A percentile compares a stretch with the other conserved stretches of the same genome.
Conservation (phyloP, 495 filamentous ascomycete genomes). For the Coniosporium apollinis region DNA sequence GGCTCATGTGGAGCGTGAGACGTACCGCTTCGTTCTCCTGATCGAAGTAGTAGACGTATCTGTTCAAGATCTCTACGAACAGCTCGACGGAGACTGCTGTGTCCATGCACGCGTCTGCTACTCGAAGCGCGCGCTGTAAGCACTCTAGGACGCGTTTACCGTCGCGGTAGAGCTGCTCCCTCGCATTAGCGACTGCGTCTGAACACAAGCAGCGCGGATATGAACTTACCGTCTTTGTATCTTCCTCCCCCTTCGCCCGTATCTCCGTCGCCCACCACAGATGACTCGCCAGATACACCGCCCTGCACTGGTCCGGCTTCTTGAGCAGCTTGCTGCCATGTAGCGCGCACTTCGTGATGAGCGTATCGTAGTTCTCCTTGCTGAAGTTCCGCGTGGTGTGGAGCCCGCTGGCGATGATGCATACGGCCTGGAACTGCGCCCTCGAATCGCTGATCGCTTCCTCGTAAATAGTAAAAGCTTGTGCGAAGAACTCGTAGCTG, state of each 20-base stretch:
- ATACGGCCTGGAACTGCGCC: slow-evolving; percentile 95
- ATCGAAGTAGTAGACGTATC: slow-evolving; percentile 98
- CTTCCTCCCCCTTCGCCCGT: slow-evolving; percentile 61
- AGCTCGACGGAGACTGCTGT: slow-evolving; percentile 94
- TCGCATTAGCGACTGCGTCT: slow-evolving; percentile 10
- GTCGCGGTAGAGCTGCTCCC: slow-evolving; percentile 82
- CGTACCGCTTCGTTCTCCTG: slow-evolving; percentile 92
- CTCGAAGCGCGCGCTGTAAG: slow-evolving; percentile 82
- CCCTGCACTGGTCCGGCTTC: slow-evolving; percentile 94
- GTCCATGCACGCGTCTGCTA: slow-evolving; percentile 98
- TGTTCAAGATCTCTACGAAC: slow-evolving; percentile 94
- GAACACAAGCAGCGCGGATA: background rate
- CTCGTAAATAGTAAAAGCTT: slow-evolving; percentile 96
- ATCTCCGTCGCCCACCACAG: slow-evolving; percentile 96
- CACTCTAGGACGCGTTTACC: slow-evolving; percentile 95
- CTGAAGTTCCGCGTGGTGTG: slow-evolving; percentile 75
- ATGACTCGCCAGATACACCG: slow-evolving; percentile 89
- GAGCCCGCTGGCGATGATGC: slow-evolving; percentile 76
- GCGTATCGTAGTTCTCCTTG: slow-evolving; percentile 93
- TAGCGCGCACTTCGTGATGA: slow-evolving; percentile 92
- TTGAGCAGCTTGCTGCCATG: slow-evolving; percentile 95
- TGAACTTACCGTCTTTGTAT: slow-evolving; percentile 56
- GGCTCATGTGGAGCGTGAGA: too few relatives aligned
- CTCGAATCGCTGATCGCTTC: slow-evolving; percentile 88
- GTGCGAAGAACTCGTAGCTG: slow-evolving; percentile 94